These are phyloP conservation scores for Lichtheimia ornata DNA, from an alignment of 371 early-diverging fungal species.

Conservation along the genomic window DNA sequence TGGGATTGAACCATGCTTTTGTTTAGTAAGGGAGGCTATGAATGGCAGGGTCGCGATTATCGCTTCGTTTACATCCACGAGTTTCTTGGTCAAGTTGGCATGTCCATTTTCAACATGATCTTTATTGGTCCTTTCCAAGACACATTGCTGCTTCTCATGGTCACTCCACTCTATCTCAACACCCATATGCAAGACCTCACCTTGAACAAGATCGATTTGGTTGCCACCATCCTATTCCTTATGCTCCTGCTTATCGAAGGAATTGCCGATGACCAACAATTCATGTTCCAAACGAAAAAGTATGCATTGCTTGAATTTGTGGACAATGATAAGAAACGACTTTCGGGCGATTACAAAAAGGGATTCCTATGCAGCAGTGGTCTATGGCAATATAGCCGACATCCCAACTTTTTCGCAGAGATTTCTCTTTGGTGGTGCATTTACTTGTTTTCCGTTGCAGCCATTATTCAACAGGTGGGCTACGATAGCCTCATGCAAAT, in stretches of 20 bases:
- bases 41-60: constrained; percentile 69
- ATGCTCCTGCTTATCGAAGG: constrained; percentile 58
- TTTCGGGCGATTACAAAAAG: constrained; percentile 45
- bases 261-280: constrained; percentile 86
- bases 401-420: constrained; percentile 87
- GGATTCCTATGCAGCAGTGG: constrained; percentile 77
- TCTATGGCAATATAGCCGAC: constrained; percentile 74
- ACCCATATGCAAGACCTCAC: constrained; percentile 18
- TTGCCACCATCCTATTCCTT: constrained; percentile 48
- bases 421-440: constrained; percentile 66
- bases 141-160: constrained; percentile 62
- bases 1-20: no score
- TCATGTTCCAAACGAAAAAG: constrained; percentile 75
- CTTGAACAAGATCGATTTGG: constrained; percentile 47
- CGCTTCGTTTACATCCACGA: constrained; percentile 68
- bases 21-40: constrained; percentile 76
- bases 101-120: constrained; percentile 73
- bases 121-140: constrained; percentile 81
- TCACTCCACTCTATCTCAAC: constrained; percentile 62
- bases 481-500: constrained; percentile 1
- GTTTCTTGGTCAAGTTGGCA: constrained; percentile 43
- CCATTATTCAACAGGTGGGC: constrained; percentile 22
- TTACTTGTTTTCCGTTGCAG: constrained; percentile 63
- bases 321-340: constrained; percentile 20
- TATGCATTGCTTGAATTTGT: constrained; percentile 34